phyloP scores from a whole-genome alignment of 768 basidiomycete genomes.

The Holtermanniella nyarrowii region DNA sequence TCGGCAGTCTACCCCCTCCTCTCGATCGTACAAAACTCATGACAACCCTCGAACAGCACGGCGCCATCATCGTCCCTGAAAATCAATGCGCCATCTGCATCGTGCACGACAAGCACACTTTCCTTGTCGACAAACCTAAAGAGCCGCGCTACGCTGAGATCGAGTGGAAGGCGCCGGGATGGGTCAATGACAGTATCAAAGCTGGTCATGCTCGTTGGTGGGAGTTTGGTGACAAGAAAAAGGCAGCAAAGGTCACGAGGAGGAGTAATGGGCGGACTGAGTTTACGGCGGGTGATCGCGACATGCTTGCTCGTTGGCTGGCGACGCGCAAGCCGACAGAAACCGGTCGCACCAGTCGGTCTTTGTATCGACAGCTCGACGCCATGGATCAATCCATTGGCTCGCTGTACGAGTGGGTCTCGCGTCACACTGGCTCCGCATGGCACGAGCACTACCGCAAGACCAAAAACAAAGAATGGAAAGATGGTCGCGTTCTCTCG shows the following conservation, averaged over 20 bases:
- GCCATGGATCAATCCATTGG: not conserved
- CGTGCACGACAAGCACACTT: not conserved
- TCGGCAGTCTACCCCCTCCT: not conserved
- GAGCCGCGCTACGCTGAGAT: not conserved
- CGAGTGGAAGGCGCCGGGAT: not conserved
- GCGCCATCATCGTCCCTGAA: not conserved
- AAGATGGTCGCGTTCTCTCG: constrained; percentile 7
- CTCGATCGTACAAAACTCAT: not conserved
- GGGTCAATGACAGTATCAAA: not conserved
- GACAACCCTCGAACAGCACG: not conserved
- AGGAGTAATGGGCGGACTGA: constrained; percentile 1
- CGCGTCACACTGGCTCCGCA: constrained; percentile 7
- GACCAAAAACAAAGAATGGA: not conserved
- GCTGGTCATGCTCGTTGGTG: not conserved
- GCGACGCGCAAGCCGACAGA: constrained; percentile 4
- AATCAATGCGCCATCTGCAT: not conserved
- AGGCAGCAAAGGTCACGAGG: not conserved
- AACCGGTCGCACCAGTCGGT: constrained; percentile 6
- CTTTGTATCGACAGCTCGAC: constrained; percentile 5
- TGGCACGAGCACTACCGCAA: constrained; percentile 14
- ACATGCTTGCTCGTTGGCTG: constrained; percentile 10
- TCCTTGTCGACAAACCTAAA: not conserved
- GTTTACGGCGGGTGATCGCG: constrained; percentile 10
- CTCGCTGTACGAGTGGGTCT: constrained; percentile 1
- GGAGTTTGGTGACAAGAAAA: not conserved